Evolutionary conservation across 371 early-diverging fungal genomes (phyloP).

Genomic region (Circinella minor): DNA sequence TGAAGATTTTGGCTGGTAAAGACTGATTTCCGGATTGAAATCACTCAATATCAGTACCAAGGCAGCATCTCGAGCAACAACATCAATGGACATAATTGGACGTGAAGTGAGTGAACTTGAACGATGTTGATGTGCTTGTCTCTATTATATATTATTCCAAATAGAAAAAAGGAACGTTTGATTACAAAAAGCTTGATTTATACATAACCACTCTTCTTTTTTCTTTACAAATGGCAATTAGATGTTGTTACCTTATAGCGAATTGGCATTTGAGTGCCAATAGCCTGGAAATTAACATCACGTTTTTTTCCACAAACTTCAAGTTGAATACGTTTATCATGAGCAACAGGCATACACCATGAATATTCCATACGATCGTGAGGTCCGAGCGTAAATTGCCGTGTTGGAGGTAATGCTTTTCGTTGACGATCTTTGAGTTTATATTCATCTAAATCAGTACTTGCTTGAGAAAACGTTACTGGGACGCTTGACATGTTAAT

Average conservation of each 20-base stretch:
- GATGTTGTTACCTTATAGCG: conserved; percentile 59
- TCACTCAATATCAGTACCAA: conserved; percentile 80
- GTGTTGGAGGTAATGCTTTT: conserved; percentile 30
- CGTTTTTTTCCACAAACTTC: conserved; percentile 74
- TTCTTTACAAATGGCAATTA: too few relatives aligned
- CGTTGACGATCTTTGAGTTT: conserved; percentile 35
- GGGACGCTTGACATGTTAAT: conserved; percentile 80
- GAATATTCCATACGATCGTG: conserved; percentile 75
- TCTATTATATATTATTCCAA: conserved; percentile 5
- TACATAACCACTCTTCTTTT: neutral
- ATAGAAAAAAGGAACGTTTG: too few relatives aligned
- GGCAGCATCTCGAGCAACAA: conserved; percentile 84
- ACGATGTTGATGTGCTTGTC: conserved; percentile 21
- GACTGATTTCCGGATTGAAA: conserved; percentile 66
- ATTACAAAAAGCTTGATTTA: neutral
- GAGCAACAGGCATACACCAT: conserved; percentile 89
- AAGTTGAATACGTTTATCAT: conserved; percentile 73
- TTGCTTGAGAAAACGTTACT: conserved; percentile 77
- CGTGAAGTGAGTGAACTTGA: conserved; percentile 2
- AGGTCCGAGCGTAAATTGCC: conserved; percentile 24
- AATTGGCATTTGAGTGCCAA: conserved; percentile 88
- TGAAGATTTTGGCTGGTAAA: conserved; percentile 57
- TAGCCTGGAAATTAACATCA: conserved; percentile 84
- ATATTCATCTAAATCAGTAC: conserved; percentile 34
- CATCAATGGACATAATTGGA: conserved; percentile 78